Percentiles rank a stretch among this genome's conserved stretches.
Conservation (phyloP, 148 eudicot species). For the Heliamphora exappendiculata region DNA sequence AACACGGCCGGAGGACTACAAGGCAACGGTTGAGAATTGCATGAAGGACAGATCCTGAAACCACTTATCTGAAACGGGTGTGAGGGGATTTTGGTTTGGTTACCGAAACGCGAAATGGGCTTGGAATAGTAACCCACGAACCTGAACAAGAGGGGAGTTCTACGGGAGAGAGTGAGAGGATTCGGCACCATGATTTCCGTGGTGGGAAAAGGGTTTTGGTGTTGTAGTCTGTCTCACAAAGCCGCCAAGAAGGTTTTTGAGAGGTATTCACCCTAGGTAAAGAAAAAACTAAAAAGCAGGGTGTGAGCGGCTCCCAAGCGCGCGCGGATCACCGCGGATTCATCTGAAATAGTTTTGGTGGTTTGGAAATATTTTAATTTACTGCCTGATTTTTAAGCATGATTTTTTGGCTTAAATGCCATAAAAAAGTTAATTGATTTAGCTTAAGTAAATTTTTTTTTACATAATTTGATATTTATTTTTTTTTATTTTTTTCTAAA, state of each 20-base stretch:
- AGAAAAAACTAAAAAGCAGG: no score
- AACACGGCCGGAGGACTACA: background rate
- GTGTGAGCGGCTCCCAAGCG: no score
- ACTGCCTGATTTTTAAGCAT: no score
- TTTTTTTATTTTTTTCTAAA: no score
- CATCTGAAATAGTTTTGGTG: no score
- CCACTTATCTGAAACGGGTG: constrained; percentile 16
- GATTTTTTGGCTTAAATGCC: no score
- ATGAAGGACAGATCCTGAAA: constrained; percentile 13
- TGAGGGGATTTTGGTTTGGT: constrained; percentile 12
- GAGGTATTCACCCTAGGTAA: no score
- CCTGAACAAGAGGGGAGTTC: constrained; percentile 9
- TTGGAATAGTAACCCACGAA: constrained; percentile 18
- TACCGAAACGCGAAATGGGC: constrained; percentile 7
- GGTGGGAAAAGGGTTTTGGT: background rate
- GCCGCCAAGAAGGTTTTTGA: background rate
- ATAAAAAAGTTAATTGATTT: no score
- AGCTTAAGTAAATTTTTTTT: no score
- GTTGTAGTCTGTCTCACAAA: background rate
- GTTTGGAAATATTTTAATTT: no score
- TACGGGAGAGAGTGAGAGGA: constrained; percentile 15
- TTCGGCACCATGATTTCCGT: constrained; percentile 21
- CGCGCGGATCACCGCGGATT: no score
- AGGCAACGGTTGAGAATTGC: background rate
- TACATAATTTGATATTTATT: no score